Evolutionary conservation across 2,329 filamentous ascomycete species (phyloP), one percentile per base, ranked within the genome.

Genomic region (Tolypocladium tundrense): DNA sequence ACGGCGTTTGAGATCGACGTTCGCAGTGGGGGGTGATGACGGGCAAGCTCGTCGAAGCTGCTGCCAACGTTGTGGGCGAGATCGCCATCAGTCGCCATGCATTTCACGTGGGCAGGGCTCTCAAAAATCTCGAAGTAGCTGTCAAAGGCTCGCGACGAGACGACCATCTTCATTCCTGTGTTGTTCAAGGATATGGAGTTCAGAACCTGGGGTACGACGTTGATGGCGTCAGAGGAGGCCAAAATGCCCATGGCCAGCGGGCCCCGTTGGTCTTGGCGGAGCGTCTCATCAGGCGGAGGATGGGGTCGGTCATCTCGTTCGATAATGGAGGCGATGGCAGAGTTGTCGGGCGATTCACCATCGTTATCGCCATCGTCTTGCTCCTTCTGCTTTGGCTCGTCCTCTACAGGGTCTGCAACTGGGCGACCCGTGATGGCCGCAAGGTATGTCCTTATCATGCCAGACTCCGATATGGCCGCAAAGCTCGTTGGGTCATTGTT

Each of bases 401-500:
- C 63, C 39, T 67, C 62, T 40, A 67, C 61, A 27, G 65, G 59
- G 24, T 69, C 68, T 1, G 73, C 66, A 6, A 84, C 69, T 6
- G 74, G 66, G 33, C 74, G 75, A 5, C 82, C 79, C 1, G 85
- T 95, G 57, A 97, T 83, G 4, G 92, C 86, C 70, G 93, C 87
- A 16, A 99, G 79, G 59, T 97, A 88, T 55, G 86, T 90, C 69
- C 88, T 88, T 66, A 94, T 92, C 65, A 99, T 81, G 27, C 91
- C 91, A 55, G 94, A 93, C 73, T 99, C 94, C 16, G 90, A 91
- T 63, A 99, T 94, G 31, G 96, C 91, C 35, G 91, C 88, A 70
- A 96, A 99, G 71, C 94, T 99, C 0, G 94, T 99, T 0, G 94
- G 94, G 67, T 99, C 94, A 68, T 97, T 97, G 73, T 99, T 95